Evolutionary conservation across 2,329 filamentous ascomycete species (phyloP).

Genomic region (Fusarium hostae): DNA sequence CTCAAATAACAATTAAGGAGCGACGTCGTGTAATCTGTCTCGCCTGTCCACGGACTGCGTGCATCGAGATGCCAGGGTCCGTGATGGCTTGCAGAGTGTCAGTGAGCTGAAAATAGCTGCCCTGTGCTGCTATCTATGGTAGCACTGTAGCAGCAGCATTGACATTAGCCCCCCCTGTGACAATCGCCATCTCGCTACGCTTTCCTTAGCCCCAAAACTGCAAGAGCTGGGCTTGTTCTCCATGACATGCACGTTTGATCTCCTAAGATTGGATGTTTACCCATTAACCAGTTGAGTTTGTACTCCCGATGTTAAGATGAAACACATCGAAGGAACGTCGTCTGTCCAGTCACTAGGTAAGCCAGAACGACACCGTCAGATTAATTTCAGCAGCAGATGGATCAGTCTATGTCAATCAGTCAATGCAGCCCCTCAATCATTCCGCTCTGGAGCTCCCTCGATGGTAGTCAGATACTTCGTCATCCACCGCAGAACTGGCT

Average conservation of each 20-base stretch:
- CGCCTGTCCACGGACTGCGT: background rate
- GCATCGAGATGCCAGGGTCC: slow-evolving; percentile 19
- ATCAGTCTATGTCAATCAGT: background rate
- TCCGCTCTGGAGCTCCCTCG: background rate
- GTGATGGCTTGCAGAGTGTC: slow-evolving; percentile 31
- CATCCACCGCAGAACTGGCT: background rate
- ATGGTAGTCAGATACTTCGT: background rate
- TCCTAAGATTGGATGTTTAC: background rate
- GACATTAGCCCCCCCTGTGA: background rate
- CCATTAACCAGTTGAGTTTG: background rate
- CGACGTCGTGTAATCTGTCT: background rate
- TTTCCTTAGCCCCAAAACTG: background rate
- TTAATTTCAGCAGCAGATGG: background rate
- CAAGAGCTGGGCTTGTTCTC: background rate
- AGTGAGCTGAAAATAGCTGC: slow-evolving; percentile 28
- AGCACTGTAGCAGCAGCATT: background rate
- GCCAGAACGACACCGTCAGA: background rate
- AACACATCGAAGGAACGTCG: background rate
- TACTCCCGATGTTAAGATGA: background rate
- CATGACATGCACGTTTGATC: background rate
- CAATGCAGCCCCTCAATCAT: background rate
- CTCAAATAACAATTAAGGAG: slow-evolving; percentile 29
- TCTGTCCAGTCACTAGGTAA: background rate
- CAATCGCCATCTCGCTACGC: slow-evolving; percentile 7
- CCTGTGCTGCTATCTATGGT: background rate